phyloP scores from a whole-genome alignment of 116 monocot genomes.

The Papilionanthe hybrid region DNA sequence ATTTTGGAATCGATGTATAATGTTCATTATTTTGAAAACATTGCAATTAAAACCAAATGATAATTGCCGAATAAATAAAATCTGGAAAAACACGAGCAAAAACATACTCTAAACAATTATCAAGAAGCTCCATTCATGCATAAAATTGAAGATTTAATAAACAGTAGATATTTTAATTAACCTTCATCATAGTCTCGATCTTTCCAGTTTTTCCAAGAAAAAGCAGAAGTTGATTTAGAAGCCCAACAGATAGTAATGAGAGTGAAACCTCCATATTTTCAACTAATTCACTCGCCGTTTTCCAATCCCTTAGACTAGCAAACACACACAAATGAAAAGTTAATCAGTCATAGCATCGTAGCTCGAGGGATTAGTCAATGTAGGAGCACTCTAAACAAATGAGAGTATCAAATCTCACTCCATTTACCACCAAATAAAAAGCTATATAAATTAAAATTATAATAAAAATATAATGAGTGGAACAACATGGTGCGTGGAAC shows the following conservation, averaged over 20 bases:
- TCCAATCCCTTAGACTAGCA: conserved; percentile 82
- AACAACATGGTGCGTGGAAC: no score
- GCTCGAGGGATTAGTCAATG: no score
- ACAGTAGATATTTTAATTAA: conserved; percentile 13
- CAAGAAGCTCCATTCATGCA: background rate
- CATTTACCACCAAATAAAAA: no score
- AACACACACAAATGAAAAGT: background rate
- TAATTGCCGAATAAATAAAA: background rate
- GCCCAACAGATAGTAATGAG: conserved; percentile 60
- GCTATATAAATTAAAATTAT: no score
- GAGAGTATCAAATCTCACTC: no score
- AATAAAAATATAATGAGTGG: no score
- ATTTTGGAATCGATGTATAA: background rate
- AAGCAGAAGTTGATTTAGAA: conserved; percentile 66
- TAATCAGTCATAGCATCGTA: background rate
- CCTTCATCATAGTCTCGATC: conserved; percentile 93
- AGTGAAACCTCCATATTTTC: conserved; percentile 64
- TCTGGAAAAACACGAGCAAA: background rate
- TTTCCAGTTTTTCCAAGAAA: conserved; percentile 91
- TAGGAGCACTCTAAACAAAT: no score
- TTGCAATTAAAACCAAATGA: background rate
- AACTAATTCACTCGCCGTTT: conserved; percentile 46
- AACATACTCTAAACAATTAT: background rate
- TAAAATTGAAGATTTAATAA: background rate
- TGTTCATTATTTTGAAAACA: background rate